Conservation (phyloP, 768 basidiomycete species). For the Rubroboletus satanas region DNA sequence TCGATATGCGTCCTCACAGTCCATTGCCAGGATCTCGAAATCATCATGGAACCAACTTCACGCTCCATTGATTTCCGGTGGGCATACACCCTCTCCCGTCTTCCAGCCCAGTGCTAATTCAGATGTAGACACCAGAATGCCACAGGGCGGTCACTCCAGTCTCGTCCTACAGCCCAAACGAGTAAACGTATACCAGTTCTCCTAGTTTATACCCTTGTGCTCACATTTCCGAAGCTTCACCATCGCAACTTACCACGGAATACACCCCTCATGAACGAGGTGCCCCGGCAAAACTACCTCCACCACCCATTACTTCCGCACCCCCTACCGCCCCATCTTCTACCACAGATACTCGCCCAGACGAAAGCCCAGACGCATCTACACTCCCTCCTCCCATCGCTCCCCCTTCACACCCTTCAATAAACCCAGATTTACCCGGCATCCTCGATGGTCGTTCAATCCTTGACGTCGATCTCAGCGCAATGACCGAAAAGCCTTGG, state of each 20-base stretch:
- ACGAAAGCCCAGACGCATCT: slow-evolving; percentile 59
- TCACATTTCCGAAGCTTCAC: slow-evolving; percentile 28
- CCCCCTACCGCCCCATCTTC: slow-evolving; percentile 21
- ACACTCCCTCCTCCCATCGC: slow-evolving; percentile 64
- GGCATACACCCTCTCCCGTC: slow-evolving; percentile 11
- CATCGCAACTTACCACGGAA: slow-evolving; percentile 72
- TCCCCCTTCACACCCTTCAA: slow-evolving; percentile 74
- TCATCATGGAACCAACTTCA: slow-evolving; percentile 78
- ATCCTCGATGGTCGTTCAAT: slow-evolving; percentile 73
- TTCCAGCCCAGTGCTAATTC: not conserved
- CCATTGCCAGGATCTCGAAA: slow-evolving; percentile 69
- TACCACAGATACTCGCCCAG: slow-evolving; percentile 20
- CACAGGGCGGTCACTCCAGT: slow-evolving; percentile 27
- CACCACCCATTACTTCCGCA: slow-evolving; percentile 17
- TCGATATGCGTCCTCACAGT: slow-evolving; percentile 3
- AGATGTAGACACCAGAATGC: slow-evolving; percentile 34
- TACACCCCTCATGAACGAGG: slow-evolving; percentile 73
- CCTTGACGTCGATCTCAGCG: slow-evolving; percentile 76
- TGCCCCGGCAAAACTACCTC: slow-evolving; percentile 34
- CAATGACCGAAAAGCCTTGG: slow-evolving; percentile 85
- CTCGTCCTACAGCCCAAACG: slow-evolving; percentile 31
- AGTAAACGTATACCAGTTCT: slow-evolving; percentile 27
- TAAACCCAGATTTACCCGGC: slow-evolving; percentile 67
- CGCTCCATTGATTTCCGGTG: slow-evolving; percentile 77
- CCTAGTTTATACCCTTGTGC: slow-evolving; percentile 1